Base-by-base conservation (phyloP, 2,329 filamentous ascomycete genomes). In the Pseudogymnoascus sp. region DNA sequence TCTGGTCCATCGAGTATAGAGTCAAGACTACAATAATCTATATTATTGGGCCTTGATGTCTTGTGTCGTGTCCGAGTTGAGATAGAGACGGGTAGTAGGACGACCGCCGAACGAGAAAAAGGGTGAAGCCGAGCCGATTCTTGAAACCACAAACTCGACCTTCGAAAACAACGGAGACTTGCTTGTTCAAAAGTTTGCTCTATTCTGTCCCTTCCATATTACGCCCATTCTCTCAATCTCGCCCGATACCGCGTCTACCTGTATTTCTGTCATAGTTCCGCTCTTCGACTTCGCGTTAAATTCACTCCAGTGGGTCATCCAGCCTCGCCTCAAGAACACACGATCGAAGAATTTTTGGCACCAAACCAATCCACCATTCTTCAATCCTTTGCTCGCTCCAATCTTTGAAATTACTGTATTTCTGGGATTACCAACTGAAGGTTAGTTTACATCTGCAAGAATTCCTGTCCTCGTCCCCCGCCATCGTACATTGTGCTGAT, bases 231-330 rank as follows among this genome's bases (percentile, higher is more conserved):
- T 57, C 26, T 57, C 51, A 57, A 7, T 57, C 51, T 57, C 51
- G 16, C 51, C 34, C 51, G 29, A 57, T 34, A 11, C 10, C 51
- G 51, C 51, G 51, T 57, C 51, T 14, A 34, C 51, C 16, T 57
- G 51, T 34, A 57, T 57, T 57, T 57, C 51, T 57, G 51, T 57
- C 51, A 18, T 57, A 57, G 51, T 57, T 57, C 51, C 51, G 51
- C 51, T 21, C 29, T 57, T 57, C 51, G 34, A 34, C 51, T 57
- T 57, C 29, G 34, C 51, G 51, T 57, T 57, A 57, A 57, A 57
- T 57, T 57, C 51, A 57, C 51, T 34, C 51, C 51, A 57, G 51
- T 57, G 51, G 51, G 51, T 57, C 51, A 57, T 57, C 51, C 51
- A 57, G 51, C 51, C 51, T 57, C 51, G 51, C 51, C 51, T 57